A percentile compares a stretch with the other conserved stretches of the same genome.
These are phyloP conservation scores for Panicum hallii DNA, from an alignment of 202 grass and related monocot genomes.

Conservation along the genomic window DNA sequence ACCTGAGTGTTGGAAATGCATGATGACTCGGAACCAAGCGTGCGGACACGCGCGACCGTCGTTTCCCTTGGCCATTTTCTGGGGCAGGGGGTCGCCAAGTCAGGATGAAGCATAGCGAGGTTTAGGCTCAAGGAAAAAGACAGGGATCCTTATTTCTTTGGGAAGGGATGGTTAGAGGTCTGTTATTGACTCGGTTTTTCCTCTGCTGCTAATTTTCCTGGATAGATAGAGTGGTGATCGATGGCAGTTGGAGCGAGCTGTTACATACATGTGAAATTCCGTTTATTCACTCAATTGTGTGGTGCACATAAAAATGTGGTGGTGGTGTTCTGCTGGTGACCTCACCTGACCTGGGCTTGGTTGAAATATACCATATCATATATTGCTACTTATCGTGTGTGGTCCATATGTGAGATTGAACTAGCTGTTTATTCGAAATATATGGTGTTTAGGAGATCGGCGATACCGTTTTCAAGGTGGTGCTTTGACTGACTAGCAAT, in stretches of 20 bases:
- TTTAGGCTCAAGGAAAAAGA: conserved; percentile 31
- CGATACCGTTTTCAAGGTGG: no score
- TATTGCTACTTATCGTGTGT: neutral
- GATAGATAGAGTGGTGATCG: conserved; percentile 40
- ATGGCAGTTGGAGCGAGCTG: conserved; percentile 6
- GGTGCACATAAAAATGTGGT: conserved; percentile 16
- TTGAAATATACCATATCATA: neutral
- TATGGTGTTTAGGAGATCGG: no score
- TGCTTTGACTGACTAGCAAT: no score
- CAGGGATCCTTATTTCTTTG: neutral
- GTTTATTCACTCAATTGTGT: neutral
- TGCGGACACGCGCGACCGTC: conserved; percentile 27
- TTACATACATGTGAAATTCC: conserved; percentile 47
- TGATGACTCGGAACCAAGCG: conserved; percentile 32
- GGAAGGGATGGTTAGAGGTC: conserved; percentile 14
- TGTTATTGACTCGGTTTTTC: conserved; percentile 26
- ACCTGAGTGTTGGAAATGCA: conserved; percentile 19
- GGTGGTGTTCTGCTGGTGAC: neutral
- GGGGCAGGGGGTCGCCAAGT: conserved; percentile 31
- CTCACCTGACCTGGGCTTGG: neutral
- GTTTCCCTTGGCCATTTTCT: conserved; percentile 39
- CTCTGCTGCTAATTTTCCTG: conserved; percentile 40
- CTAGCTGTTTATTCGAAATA: no score
- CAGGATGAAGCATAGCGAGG: conserved; percentile 51
- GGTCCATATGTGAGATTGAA: neutral